Conservation (phyloP, 768 basidiomycete genomes). For the Mycena vulgaris region DNA sequence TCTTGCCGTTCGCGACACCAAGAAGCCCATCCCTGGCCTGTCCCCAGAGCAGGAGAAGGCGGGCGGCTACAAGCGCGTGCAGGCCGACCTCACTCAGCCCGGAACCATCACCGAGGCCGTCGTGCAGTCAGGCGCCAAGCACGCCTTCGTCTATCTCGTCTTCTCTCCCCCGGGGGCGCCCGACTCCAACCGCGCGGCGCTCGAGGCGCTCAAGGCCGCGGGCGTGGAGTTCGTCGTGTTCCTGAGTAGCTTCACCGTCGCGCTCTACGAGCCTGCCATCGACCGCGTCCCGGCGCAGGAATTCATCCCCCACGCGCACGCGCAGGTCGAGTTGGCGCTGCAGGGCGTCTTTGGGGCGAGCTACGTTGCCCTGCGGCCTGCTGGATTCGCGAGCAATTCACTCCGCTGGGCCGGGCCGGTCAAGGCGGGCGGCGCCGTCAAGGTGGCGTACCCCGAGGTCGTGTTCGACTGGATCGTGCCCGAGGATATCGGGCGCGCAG, state of each 20-base stretch:
- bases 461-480: conserved; percentile 15
- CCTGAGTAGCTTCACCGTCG: conserved; percentile 9
- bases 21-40: conserved; percentile 22
- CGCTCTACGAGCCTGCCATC: conserved; percentile 16
- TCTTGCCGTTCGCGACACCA: conserved; percentile 20
- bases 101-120: conserved; percentile 3
- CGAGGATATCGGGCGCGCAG: conserved; percentile 21
- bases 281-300: conserved; percentile 18
- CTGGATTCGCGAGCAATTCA: conserved; percentile 17
- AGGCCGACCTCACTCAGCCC: conserved; percentile 22
- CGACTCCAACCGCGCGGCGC: conserved; percentile 17
- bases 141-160: conserved; percentile 11
- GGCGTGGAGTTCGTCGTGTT: conserved; percentile 16
- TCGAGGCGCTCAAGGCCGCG: conserved; percentile 20
- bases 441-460: conserved; percentile 9
- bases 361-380: conserved; percentile 19
- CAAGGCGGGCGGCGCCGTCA: conserved; percentile 19
- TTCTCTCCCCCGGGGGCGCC: conserved; percentile 7
- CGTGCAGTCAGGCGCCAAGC: conserved; percentile 6
- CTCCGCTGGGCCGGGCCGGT: conserved; percentile 13
- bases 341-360: conserved; percentile 9
- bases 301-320: conserved; percentile 19
- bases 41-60: conserved; percentile 18
- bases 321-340: conserved; percentile 17
- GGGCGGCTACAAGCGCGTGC: conserved; percentile 21